Evolutionary conservation across 345 rosid genomes (phyloP), one percentile per base, ranked within the genome.

Genomic region (Nasturtium officinale): DNA sequence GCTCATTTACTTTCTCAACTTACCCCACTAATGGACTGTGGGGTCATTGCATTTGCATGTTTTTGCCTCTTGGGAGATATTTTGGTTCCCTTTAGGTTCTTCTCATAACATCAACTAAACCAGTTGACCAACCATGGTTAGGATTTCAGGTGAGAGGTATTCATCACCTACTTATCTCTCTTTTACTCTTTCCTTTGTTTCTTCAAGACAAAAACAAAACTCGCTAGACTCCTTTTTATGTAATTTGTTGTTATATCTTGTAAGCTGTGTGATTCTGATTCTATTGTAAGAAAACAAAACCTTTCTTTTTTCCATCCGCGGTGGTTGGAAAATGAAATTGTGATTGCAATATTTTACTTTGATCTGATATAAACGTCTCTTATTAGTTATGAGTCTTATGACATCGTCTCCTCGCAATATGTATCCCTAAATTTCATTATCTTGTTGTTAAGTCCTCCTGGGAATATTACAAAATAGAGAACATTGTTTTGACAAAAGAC

Each of bases 121-220:
- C 81, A 65, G 77, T 79, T 48, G 83, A 76, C 74, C 93, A 79
- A 84, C 98, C 96, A 92, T 89, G 98, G 98, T 92, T 92, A 89
- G 92, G 94, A 85, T 91, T 73, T 73, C 83, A 79, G 92, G 89
- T 83, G 80, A 53, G 76, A 71, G 76, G 77, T 77, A 58, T 33
- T 62, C 30, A 69, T 76, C 75, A 76, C 79, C 65, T 72, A 73
- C 54, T 77, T 74, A 20, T 63, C 70, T 65, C 65, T 67, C 78
- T 61, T 71, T 64, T 46, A 54, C 61, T 77, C 57, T 73, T 58
- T 70, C 45, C 43, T 72, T 69, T 69, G 29, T 62, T 53, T 72
- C 73, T 64, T 72, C 61, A 63, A 56, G 76, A 62, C 35, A 69
- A 40, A 45, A 60, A 29, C 40, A 60, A 35, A 33, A 13, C 29